These are phyloP conservation scores for Chaetoceros muelleri DNA, from an alignment of 108 stramenopile species.

Conservation along the genomic window DNA sequence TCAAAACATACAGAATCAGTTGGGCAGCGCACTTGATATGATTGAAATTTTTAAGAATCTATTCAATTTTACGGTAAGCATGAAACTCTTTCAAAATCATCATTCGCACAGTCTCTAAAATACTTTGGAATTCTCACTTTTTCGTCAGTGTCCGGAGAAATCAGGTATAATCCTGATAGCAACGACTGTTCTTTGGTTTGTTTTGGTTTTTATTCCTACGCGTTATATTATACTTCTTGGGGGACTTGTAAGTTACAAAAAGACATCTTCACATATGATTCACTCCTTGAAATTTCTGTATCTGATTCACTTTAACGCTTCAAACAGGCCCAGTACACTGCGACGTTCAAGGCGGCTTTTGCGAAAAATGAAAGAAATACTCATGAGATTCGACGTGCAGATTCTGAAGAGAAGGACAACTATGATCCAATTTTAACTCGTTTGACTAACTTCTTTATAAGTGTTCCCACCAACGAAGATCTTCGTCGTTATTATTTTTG, in stretches of 20 bases:
- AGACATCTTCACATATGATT: too few relatives aligned
- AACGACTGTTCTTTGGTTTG: conserved; percentile 18
- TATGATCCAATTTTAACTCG: conserved; percentile 17
- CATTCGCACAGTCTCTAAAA: background rate
- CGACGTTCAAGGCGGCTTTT: conserved; percentile 36
- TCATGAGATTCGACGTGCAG: conserved; percentile 3
- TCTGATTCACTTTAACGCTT: conserved; percentile 21
- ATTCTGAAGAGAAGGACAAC: conserved; percentile 8
- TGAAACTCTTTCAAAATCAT: background rate
- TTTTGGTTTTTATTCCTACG: conserved; percentile 28
- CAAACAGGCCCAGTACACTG: conserved; percentile 33
- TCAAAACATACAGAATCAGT: conserved; percentile 47
- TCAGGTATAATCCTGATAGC: conserved; percentile 23
- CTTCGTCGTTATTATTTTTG: conserved; percentile 70
- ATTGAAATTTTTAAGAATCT: conserved; percentile 56
- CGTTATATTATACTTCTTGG: conserved; percentile 14
- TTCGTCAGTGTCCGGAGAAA: conserved; percentile 20
- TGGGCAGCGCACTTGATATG: conserved; percentile 50
- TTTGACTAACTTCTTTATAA: conserved; percentile 49
- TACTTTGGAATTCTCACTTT: background rate
- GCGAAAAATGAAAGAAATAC: conserved; percentile 4
- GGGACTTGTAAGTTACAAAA: background rate
- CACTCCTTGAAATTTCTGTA: conserved; percentile 13
- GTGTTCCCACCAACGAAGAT: conserved; percentile 77
- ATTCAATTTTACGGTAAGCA: conserved; percentile 68